Percentiles rank a stretch among this genome's conserved stretches.
Evolutionary conservation across 139 green algal species (phyloP).

Genomic region (Tetraselmis striata): DNA sequence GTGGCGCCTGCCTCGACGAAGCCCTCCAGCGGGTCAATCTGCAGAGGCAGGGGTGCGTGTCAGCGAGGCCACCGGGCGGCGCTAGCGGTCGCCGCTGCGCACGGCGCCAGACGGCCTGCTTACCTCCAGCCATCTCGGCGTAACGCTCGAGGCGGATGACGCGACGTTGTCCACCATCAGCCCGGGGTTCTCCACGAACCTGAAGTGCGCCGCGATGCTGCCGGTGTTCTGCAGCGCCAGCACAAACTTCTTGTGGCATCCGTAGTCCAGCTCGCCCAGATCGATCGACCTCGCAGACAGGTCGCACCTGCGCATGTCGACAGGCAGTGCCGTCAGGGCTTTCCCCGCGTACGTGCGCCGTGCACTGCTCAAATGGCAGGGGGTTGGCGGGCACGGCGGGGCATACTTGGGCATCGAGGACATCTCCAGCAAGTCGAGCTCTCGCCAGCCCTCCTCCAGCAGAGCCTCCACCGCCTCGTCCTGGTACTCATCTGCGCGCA

Average conservation of each 20-base stretch:
- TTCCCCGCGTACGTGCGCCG: too few species aligned
- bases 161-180: not conserved
- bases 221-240: not conserved
- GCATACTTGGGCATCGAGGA: not conserved
- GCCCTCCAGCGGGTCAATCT: not conserved
- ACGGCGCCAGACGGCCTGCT: too few species aligned
- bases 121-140: not conserved
- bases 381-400: too few species aligned
- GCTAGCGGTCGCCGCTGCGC: not conserved
- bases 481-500: slow-evolving; percentile 7
- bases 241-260: not conserved
- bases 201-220: not conserved
- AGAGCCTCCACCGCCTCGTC: not conserved
- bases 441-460: not conserved
- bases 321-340: too few species aligned
- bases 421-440: not conserved
- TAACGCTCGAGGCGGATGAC: not conserved
- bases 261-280: not conserved
- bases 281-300: not conserved
- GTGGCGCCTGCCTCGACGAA: not conserved
- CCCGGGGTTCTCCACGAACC: not conserved
- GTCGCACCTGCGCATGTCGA: not conserved
- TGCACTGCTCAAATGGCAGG: too few species aligned
- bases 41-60: not conserved
- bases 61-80: not conserved